Conservation (phyloP, 2,329 filamentous ascomycete genomes). For the Coleophoma crateriformis region DNA sequence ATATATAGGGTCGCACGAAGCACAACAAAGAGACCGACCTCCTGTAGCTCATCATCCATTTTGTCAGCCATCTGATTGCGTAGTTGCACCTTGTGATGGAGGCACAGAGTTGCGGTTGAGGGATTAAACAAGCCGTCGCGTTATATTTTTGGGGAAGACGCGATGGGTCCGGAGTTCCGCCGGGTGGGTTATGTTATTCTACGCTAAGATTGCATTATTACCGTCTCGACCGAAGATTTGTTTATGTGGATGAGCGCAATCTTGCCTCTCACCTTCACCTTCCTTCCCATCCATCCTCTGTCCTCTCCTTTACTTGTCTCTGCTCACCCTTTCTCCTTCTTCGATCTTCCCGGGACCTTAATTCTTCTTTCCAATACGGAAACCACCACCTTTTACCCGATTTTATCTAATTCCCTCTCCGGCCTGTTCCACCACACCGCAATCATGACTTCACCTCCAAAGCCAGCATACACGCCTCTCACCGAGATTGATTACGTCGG, state of each 20-base stretch:
- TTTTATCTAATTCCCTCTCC: no score
- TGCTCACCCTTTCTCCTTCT: conserved; percentile 1
- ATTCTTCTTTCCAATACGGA: neutral
- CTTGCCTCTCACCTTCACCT: no score
- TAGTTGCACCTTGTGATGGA: neutral
- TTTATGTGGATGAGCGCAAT: conserved; percentile 1
- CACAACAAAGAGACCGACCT: conserved; percentile 6
- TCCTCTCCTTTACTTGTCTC: neutral
- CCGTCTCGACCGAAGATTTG: conserved; percentile 2
- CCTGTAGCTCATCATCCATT: conserved; percentile 17
- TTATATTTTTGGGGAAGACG: conserved; percentile 6
- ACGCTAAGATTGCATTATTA: neutral
- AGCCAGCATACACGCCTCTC: neutral
- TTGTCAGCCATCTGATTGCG: conserved; percentile 10
- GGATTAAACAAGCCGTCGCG: neutral
- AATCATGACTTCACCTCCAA: neutral
- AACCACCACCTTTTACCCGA: no score
- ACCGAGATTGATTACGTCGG: neutral
- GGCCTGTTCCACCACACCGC: no score
- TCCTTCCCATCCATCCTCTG: neutral
- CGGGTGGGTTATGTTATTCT: neutral
- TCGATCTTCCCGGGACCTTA: neutral
- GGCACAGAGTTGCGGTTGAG: neutral
- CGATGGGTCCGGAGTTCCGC: conserved; percentile 8
- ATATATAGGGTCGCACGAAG: neutral